Conservation (phyloP, 768 basidiomycete genomes). For the Aureoboletus auriporus region DNA sequence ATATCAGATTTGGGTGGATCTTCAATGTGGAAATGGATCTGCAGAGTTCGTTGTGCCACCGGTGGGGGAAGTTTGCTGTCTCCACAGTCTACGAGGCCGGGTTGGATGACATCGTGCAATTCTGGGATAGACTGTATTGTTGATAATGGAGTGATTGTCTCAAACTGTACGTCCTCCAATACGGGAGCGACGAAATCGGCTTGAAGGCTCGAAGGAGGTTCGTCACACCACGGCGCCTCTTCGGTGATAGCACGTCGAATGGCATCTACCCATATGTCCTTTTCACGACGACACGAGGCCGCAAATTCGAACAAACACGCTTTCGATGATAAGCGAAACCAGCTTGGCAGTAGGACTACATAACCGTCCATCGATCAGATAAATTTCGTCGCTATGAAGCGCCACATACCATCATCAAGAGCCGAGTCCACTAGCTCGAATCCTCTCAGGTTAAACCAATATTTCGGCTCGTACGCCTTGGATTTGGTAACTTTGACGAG, state of each 20-base stretch:
- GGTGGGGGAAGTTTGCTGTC: slow-evolving; percentile 3
- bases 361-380: slow-evolving; percentile 1
- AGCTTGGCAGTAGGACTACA: slow-evolving; percentile 74
- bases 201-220: slow-evolving; percentile 62
- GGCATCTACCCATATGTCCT: slow-evolving; percentile 78
- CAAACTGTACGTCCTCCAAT: slow-evolving; percentile 37
- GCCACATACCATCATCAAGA: slow-evolving; percentile 70
- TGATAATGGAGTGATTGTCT: slow-evolving; percentile 39
- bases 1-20: slow-evolving; percentile 16
- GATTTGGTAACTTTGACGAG: slow-evolving; percentile 83
- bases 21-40: slow-evolving; percentile 21
- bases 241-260: slow-evolving; percentile 52
- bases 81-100: slow-evolving; percentile 1
- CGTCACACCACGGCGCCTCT: slow-evolving; percentile 46
- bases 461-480: slow-evolving; percentile 77
- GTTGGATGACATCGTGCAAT: slow-evolving; percentile 22
- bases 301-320: slow-evolving; percentile 83
- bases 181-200: slow-evolving; percentile 37
- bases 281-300: slow-evolving; percentile 79
- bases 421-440: slow-evolving; percentile 68
- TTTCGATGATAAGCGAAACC: slow-evolving; percentile 67
- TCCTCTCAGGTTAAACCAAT: slow-evolving; percentile 80
- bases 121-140: slow-evolving; percentile 60
- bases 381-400: not conserved
- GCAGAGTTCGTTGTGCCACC: slow-evolving; percentile 2